phyloP scores from a whole-genome alignment of 2,329 filamentous ascomycete species.

The Curvularia hawaiiensis region DNA sequence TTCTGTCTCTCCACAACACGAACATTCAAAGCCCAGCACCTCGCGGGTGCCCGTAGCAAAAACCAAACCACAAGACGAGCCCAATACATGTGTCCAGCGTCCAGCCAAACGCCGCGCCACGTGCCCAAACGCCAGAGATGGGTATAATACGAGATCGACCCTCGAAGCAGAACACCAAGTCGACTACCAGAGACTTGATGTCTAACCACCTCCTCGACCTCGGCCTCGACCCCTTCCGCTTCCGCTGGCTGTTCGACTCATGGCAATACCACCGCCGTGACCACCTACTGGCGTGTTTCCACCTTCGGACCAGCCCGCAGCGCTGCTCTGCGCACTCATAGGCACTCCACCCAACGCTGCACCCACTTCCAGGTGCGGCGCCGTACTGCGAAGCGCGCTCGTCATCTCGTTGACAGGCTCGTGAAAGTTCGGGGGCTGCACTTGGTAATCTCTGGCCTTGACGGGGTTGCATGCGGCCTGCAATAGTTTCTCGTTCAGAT shows the following conservation, averaged over 20 bases:
- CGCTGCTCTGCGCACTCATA: constrained; percentile 49
- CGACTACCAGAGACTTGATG: background rate
- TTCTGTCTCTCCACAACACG: background rate
- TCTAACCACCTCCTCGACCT: constrained; percentile 22
- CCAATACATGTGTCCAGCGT: background rate
- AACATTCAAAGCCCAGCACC: background rate
- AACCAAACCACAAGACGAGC: background rate
- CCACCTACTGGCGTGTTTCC: constrained; percentile 42
- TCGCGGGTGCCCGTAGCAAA: background rate
- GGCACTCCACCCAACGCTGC: constrained; percentile 41
- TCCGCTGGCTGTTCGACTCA: constrained; percentile 48
- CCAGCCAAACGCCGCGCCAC: background rate
- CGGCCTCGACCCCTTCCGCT: constrained; percentile 42
- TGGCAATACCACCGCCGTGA: constrained; percentile 39
- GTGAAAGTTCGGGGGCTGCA: constrained; percentile 41
- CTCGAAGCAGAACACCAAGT: constrained; percentile 1
- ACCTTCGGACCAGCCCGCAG: constrained; percentile 45
- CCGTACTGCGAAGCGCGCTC: constrained; percentile 33
- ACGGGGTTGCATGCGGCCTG: constrained; percentile 42
- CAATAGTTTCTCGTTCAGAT: constrained; percentile 47
- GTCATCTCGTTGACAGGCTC: constrained; percentile 43
- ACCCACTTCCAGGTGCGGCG: constrained; percentile 43
- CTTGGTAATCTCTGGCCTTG: constrained; percentile 42
- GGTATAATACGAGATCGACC: constrained; percentile 19
- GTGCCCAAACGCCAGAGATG: constrained; percentile 17